phyloP scores from a whole-genome alignment of 2,329 filamentous ascomycete genomes.

The Aspergillus ochraceus region DNA sequence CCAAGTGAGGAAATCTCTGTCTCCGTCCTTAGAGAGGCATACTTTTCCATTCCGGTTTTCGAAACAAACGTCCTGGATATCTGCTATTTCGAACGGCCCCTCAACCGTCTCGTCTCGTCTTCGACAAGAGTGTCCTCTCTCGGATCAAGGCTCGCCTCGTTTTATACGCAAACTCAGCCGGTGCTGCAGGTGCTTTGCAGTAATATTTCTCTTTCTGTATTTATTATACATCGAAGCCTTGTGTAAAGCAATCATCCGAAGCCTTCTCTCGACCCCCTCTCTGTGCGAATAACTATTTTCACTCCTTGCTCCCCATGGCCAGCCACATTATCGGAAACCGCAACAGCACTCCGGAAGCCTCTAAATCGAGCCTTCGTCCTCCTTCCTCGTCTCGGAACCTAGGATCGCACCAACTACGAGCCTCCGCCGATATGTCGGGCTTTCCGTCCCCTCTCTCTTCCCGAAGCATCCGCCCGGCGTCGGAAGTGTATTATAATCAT shows the following conservation, averaged over 20 bases:
- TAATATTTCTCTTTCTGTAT: slow-evolving; percentile 42
- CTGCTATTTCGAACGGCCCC: not conserved
- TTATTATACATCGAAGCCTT: slow-evolving; percentile 28
- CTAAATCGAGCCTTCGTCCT: slow-evolving; percentile 76
- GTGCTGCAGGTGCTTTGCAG: slow-evolving; percentile 71
- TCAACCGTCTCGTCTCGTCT: slow-evolving; percentile 7
- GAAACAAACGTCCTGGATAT: not conserved
- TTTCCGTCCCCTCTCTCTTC: slow-evolving; percentile 71
- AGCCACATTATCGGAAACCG: slow-evolving; percentile 76
- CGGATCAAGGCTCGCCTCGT: slow-evolving; percentile 12
- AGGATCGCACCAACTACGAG: slow-evolving; percentile 81
- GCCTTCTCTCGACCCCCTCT: slow-evolving; percentile 1
- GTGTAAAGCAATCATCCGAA: slow-evolving; percentile 14
- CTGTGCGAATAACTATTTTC: slow-evolving; percentile 7
- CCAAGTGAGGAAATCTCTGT: slow-evolving; percentile 2
- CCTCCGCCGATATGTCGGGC: slow-evolving; percentile 92
- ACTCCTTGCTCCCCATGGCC: slow-evolving; percentile 48
- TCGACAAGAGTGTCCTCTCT: slow-evolving; percentile 7
- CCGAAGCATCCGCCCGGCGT: slow-evolving; percentile 84
- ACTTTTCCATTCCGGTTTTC: slow-evolving; percentile 6
- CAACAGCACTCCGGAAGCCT: slow-evolving; percentile 94
- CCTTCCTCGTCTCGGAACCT: slow-evolving; percentile 80
- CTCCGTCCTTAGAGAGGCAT: slow-evolving; percentile 22
- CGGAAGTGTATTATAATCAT: slow-evolving; percentile 80
- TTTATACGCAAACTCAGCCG: slow-evolving; percentile 61